phyloP scores from a whole-genome alignment of 176 grass and related monocot species.

The Musa acuminata region DNA sequence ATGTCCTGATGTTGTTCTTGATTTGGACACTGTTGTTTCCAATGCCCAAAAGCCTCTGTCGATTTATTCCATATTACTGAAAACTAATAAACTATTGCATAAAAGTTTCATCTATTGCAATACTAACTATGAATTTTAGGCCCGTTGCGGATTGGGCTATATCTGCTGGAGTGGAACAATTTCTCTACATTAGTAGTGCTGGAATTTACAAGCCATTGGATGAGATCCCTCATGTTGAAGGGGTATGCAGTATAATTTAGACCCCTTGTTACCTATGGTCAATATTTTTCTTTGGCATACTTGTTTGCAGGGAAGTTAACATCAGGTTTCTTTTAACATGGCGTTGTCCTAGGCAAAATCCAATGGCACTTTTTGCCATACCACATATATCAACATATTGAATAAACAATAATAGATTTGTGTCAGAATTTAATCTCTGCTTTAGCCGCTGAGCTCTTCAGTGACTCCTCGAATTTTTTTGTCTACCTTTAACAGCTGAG shows the following conservation, averaged over 20 bases:
- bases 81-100: background rate
- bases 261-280: background rate
- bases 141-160: conserved; percentile 88
- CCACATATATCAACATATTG: background rate
- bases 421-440: background rate
- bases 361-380: too few relatives aligned
- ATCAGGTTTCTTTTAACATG: too few relatives aligned
- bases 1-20: too few relatives aligned
- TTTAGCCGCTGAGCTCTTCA: background rate
- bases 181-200: conserved; percentile 82
- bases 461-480: background rate
- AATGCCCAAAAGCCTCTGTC: too few relatives aligned
- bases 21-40: too few relatives aligned
- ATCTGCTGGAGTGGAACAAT: conserved; percentile 52
- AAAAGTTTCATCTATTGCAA: conserved; percentile 4
- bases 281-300: background rate
- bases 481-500: background rate
- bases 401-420: background rate
- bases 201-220: conserved; percentile 69
- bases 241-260: conserved; percentile 28
- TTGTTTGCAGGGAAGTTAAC: too few relatives aligned
- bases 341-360: too few relatives aligned
- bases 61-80: too few relatives aligned
- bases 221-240: conserved; percentile 71
- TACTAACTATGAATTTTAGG: conserved; percentile 33